Evolutionary conservation across 768 basidiomycete species (phyloP).

Genomic region (Kondoa malvinella): DNA sequence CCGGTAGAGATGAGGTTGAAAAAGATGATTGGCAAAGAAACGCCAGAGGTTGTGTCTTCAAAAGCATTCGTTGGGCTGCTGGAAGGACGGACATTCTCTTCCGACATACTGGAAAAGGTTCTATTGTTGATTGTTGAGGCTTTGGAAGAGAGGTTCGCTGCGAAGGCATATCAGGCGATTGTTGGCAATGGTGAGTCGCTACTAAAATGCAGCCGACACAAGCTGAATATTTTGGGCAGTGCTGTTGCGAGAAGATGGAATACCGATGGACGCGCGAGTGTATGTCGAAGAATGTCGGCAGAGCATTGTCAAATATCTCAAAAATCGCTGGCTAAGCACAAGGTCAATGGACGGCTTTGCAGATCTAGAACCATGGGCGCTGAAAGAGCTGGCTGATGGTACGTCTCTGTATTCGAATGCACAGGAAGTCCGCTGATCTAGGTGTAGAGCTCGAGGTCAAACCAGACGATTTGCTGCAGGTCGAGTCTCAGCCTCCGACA

Average conservation of each 20-base stretch:
- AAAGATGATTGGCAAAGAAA: constrained; percentile 43
- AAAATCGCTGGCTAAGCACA: constrained; percentile 57
- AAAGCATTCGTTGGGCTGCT: constrained; percentile 59
- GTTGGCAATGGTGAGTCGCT: constrained; percentile 9
- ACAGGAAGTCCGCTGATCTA: neutral
- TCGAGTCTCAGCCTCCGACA: neutral
- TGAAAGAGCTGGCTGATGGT: constrained; percentile 76
- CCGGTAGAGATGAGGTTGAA: constrained; percentile 48
- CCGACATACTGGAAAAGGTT: constrained; percentile 58
- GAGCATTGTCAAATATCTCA: constrained; percentile 55
- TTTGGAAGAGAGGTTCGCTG: constrained; percentile 48
- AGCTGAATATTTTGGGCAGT: constrained; percentile 2
- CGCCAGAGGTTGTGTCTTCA: constrained; percentile 50
- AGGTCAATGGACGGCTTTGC: constrained; percentile 66
- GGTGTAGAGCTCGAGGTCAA: neutral
- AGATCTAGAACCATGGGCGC: constrained; percentile 62
- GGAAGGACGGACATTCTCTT: constrained; percentile 50
- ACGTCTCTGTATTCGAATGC: constrained; percentile 28
- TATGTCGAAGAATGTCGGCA: constrained; percentile 53
- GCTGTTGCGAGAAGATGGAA: constrained; percentile 33
- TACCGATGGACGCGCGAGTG: constrained; percentile 38
- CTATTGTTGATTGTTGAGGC: constrained; percentile 50
- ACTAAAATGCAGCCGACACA: neutral
- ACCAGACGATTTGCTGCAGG: neutral
- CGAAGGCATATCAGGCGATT: constrained; percentile 46